These are phyloP conservation scores for Pichia californica DNA, from an alignment of 805 yeast genomes.

Conservation along the genomic window DNA sequence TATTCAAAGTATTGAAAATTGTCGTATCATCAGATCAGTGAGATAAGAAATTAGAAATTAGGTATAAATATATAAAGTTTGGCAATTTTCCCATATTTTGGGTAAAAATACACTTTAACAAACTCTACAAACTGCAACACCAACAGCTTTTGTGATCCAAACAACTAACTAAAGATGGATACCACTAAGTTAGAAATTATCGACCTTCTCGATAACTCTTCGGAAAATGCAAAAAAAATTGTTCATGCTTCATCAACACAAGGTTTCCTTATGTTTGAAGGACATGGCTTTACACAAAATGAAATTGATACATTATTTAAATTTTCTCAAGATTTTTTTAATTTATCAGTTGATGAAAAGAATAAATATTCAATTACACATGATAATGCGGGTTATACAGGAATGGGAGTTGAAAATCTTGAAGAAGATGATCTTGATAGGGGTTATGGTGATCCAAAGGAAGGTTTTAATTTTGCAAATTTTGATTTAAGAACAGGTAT, in stretches of 20 bases:
- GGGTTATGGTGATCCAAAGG: constrained; percentile 44
- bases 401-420: constrained; percentile 38
- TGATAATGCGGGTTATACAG: constrained; percentile 40
- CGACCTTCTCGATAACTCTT: constrained; percentile 32
- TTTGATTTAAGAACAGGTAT: constrained; percentile 47
- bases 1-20: too few relatives aligned
- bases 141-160: too few relatives aligned
- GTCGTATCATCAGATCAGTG: too few relatives aligned
- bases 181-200: constrained; percentile 36
- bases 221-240: constrained; percentile 32
- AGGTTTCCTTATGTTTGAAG: constrained; percentile 47
- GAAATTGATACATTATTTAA: constrained; percentile 31
- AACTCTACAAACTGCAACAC: too few relatives aligned
- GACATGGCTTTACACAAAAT: constrained; percentile 40
- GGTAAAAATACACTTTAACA: too few relatives aligned
- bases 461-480: constrained; percentile 56
- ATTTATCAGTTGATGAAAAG: constrained; percentile 47
- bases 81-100: too few relatives aligned
- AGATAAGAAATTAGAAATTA: too few relatives aligned
- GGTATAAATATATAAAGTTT: too few relatives aligned
- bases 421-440: constrained; percentile 31
- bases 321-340: constrained; percentile 23
- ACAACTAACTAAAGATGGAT: constrained; percentile 4
- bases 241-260: constrained; percentile 43
- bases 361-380: constrained; percentile 41